Base-by-base conservation (phyloP, 2,329 filamentous ascomycete species). In the Rhinocladiella similis region DNA sequence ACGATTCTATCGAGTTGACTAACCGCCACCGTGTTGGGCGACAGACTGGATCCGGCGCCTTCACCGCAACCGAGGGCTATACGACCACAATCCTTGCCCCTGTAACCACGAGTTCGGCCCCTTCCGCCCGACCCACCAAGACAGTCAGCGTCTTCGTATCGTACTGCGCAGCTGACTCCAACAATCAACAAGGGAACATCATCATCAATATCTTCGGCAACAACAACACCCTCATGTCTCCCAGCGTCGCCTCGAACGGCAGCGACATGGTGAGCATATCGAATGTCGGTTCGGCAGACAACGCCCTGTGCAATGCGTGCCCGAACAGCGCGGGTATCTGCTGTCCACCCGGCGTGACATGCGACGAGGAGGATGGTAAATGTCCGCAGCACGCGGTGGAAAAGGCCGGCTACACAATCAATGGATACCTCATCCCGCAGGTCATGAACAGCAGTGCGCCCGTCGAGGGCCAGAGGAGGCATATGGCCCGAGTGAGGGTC, bases 391-490 rank as follows among this genome's bases (percentile, higher is more conserved):
- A 42, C 27, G 60, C 57, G 33, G 49, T 64, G 13, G 56, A 59
- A 45, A 53, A 35, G 9, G 54, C 51, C 5, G 52, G 55, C 33
- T 58, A 64, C 41, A 57, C 53, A 6, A 50, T 59, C 29, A 62
- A 62, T 36, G 62, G 60, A 16, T 60, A 60, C 19, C 36, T 62
- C 47, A 57, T 64, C 20, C 54, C 58, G 42, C 53, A 64, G 53
- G 54, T 62, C 13, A 53, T 54, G 52, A 62, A 64, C 39, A 62
- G 59, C 36, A 51, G 53, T 13, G 52, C 56, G 41, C 51, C 55
- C 10, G 57, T 57, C 12, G 53, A 52, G 19, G 60, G 60, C 12
- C 57, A 54, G 54, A 53, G 43, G 56, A 61, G 54, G 52, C 55
- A 56, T 13, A 47, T 55, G 18, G 61, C 53, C 13, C 25, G 61